These are phyloP conservation scores for Chaetomiaceae sp. DNA, from an alignment of 2,329 filamentous ascomycete genomes.

Conservation along the genomic window DNA sequence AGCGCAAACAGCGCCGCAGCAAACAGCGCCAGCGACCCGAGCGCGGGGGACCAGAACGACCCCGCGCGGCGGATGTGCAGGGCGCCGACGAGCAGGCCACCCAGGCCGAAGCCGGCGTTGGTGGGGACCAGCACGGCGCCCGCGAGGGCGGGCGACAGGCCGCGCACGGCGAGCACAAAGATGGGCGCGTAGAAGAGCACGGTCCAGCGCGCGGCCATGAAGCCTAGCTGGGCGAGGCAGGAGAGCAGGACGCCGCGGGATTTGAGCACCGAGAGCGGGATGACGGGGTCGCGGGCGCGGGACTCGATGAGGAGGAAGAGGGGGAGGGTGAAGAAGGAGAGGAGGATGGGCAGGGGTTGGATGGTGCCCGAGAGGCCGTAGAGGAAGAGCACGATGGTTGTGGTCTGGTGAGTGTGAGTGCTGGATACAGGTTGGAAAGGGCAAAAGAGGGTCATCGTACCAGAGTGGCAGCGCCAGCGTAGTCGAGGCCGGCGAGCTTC, in stretches of 20 bases:
- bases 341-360: constrained; percentile 50
- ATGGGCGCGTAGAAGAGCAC: constrained; percentile 77
- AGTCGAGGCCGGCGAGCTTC: constrained; percentile 65
- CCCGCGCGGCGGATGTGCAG: constrained; percentile 68
- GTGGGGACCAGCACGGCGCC: constrained; percentile 76
- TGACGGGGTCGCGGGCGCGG: constrained; percentile 61
- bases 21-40: constrained; percentile 58
- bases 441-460: constrained; percentile 34
- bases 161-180: constrained; percentile 69
- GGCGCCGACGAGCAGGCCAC: constrained; percentile 66
- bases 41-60: constrained; percentile 62
- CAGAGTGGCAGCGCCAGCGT: constrained; percentile 62
- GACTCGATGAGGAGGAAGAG: constrained; percentile 59
- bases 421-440: constrained; percentile 14
- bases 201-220: constrained; percentile 77
- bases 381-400: constrained; percentile 65
- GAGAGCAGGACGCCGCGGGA: constrained; percentile 66
- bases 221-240: constrained; percentile 65
- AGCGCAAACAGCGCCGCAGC: constrained; percentile 42
- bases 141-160: constrained; percentile 61
- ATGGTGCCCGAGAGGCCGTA: constrained; percentile 61
- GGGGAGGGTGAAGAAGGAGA: constrained; percentile 47
- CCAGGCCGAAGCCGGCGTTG: constrained; percentile 70
- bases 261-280: constrained; percentile 63
- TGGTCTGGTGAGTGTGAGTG: constrained; percentile 38